phyloP scores from a whole-genome alignment of 345 rosid species.

The Citrus trifoliata region DNA sequence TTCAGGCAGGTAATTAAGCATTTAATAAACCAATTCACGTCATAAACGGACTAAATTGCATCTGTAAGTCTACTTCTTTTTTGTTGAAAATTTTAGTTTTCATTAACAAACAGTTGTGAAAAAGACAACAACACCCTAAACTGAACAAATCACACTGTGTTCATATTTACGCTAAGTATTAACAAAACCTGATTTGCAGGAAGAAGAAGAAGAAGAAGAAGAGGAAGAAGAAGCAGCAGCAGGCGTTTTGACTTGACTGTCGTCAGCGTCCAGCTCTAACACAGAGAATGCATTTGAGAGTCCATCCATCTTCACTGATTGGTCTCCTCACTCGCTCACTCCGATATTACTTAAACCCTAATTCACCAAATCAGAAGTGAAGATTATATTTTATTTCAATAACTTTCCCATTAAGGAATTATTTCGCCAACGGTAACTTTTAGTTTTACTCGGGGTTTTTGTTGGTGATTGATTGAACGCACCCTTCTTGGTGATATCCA shows the following conservation, averaged over 20 bases:
- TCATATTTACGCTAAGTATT: not conserved
- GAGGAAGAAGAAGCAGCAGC: constrained; percentile 1
- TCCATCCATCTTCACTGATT: constrained; percentile 25
- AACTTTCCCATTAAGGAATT: no score
- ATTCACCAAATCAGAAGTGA: not conserved
- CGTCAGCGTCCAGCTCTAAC: constrained; percentile 46
- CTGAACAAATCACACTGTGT: not conserved
- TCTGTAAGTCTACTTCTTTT: no score
- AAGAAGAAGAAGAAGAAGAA: constrained; percentile 14
- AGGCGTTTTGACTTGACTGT: constrained; percentile 13
- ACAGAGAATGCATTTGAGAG: constrained; percentile 43
- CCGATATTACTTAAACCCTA: not conserved
- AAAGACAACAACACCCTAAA: no score
- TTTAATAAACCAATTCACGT: not conserved
- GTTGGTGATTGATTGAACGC: no score
- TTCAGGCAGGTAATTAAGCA: not conserved
- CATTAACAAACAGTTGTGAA: no score
- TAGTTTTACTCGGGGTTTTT: no score
- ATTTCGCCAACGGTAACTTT: no score
- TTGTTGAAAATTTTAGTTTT: no score
- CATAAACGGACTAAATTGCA: not conserved
- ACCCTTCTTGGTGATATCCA: no score
- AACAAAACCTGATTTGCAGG: not conserved
- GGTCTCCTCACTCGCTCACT: not conserved
- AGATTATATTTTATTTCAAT: not conserved